Percentiles rank a stretch among this genome's conserved stretches.
phyloP scores from a whole-genome alignment of 1,139 yeast genomes.

The Debaryomyces psychrophilus region DNA sequence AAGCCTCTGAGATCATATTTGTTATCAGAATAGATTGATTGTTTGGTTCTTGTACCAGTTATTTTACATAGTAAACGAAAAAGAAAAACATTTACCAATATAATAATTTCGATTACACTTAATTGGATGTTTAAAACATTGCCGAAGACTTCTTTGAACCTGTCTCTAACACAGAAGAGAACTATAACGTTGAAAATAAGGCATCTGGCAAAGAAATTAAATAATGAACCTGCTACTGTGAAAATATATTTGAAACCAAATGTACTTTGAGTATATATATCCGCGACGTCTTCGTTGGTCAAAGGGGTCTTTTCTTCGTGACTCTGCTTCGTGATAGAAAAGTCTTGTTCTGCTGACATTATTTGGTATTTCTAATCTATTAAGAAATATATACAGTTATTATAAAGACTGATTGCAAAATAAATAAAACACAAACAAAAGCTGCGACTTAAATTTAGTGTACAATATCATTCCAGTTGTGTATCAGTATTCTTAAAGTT shows the following conservation, averaged over 20 bases:
- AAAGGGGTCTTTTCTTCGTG: neutral
- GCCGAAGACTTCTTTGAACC: slow-evolving; percentile 6
- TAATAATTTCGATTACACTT: slow-evolving; percentile 12
- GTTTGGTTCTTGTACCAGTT: slow-evolving; percentile 12
- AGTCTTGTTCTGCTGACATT: neutral
- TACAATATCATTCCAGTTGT: neutral
- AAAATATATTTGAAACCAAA: slow-evolving; percentile 3
- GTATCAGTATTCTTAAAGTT: neutral
- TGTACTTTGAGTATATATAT: slow-evolving; percentile 4
- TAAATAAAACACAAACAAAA: slow-evolving; percentile 6
- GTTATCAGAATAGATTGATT: neutral
- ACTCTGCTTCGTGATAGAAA: neutral
- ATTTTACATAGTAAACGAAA: slow-evolving; percentile 12
- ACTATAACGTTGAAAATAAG: slow-evolving; percentile 11
- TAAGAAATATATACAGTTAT: neutral
- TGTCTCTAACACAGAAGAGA: slow-evolving; percentile 14
- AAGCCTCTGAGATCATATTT: slow-evolving; percentile 9
- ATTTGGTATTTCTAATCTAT: neutral
- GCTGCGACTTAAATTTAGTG: slow-evolving; percentile 1
- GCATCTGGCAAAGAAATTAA: slow-evolving; percentile 11
- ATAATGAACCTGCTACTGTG: slow-evolving; percentile 4
- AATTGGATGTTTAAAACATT: slow-evolving; percentile 6
- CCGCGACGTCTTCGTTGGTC: neutral
- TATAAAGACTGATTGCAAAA: slow-evolving; percentile 2
- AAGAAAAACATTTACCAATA: slow-evolving; percentile 10